Evolutionary conservation across 306 rosid species (phyloP).

Genomic region (Phaseolus lunatus): DNA sequence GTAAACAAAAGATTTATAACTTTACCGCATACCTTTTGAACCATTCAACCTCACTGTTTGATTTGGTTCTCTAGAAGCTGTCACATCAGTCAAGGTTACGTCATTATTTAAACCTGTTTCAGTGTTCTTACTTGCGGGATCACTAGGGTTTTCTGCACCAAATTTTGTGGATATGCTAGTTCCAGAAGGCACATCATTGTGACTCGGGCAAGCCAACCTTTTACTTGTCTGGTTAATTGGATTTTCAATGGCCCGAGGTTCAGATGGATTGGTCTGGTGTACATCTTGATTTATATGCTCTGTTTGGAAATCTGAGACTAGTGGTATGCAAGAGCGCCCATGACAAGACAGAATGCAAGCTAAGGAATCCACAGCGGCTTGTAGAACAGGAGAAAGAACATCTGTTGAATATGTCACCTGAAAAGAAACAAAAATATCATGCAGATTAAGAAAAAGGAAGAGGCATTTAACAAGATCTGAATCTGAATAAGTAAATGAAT

Average conservation of each 20-base stretch:
- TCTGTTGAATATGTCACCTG: slow-evolving; percentile 64
- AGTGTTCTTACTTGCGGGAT: slow-evolving; percentile 8
- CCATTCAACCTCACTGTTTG: too few species aligned
- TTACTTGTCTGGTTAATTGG: neutral
- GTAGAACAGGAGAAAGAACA: slow-evolving; percentile 64
- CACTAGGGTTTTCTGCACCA: slow-evolving; percentile 6
- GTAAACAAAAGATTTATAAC: too few species aligned
- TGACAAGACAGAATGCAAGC: slow-evolving; percentile 65
- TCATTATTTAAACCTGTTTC: slow-evolving; percentile 23
- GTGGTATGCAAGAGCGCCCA: slow-evolving; percentile 54
- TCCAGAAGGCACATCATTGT: neutral
- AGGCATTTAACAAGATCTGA: neutral
- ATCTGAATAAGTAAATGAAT: slow-evolving; percentile 14
- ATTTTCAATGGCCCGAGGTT: neutral
- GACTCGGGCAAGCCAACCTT: neutral
- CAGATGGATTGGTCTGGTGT: neutral
- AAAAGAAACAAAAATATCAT: slow-evolving; percentile 39
- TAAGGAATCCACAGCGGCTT: slow-evolving; percentile 57
- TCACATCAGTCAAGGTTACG: neutral
- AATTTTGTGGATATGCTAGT: slow-evolving; percentile 13
- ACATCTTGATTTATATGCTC: slow-evolving; percentile 27
- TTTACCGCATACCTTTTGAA: neutral
- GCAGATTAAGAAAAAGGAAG: neutral
- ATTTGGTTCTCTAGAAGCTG: slow-evolving; percentile 1
- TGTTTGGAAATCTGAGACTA: slow-evolving; percentile 26